A percentile compares a stretch with the other conserved stretches of the same genome.
phyloP scores from a whole-genome alignment of 805 yeast species.

The Candida morakotiae region DNA sequence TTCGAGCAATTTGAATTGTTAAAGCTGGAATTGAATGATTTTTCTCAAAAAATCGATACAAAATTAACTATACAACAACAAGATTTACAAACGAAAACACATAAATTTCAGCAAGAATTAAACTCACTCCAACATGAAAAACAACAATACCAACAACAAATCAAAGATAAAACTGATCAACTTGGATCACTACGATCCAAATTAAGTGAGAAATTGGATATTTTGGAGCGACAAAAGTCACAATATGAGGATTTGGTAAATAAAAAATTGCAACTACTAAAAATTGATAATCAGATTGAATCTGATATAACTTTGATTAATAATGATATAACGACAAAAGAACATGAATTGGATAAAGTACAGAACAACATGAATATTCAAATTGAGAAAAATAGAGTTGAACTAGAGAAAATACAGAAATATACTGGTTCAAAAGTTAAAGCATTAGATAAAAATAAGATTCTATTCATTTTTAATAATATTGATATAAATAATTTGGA shows the following conservation, averaged over 20 bases:
- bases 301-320: slow-evolving; percentile 20
- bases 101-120: slow-evolving; percentile 26
- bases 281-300: slow-evolving; percentile 21
- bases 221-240: slow-evolving; percentile 19
- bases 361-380: slow-evolving; percentile 39
- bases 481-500: slow-evolving; percentile 42
- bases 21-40: slow-evolving; percentile 1
- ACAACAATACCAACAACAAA: slow-evolving; percentile 24
- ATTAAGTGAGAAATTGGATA: slow-evolving; percentile 15
- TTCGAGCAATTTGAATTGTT: slow-evolving; percentile 2
- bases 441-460: slow-evolving; percentile 42
- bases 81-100: slow-evolving; percentile 27
- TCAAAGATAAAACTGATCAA: slow-evolving; percentile 22
- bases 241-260: slow-evolving; percentile 30
- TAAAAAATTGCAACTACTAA: slow-evolving; percentile 30
- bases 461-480: slow-evolving; percentile 47
- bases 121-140: slow-evolving; percentile 28
- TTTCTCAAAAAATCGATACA: slow-evolving; percentile 1
- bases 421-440: slow-evolving; percentile 54
- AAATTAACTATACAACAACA: slow-evolving; percentile 20
- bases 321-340: slow-evolving; percentile 12
- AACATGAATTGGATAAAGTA: slow-evolving; percentile 19
- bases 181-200: slow-evolving; percentile 21
- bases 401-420: slow-evolving; percentile 47
- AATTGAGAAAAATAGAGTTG: slow-evolving; percentile 46